Evolutionary conservation across 202 grass and related monocot genomes (phyloP).

Genomic region (Musa balbisiana): DNA sequence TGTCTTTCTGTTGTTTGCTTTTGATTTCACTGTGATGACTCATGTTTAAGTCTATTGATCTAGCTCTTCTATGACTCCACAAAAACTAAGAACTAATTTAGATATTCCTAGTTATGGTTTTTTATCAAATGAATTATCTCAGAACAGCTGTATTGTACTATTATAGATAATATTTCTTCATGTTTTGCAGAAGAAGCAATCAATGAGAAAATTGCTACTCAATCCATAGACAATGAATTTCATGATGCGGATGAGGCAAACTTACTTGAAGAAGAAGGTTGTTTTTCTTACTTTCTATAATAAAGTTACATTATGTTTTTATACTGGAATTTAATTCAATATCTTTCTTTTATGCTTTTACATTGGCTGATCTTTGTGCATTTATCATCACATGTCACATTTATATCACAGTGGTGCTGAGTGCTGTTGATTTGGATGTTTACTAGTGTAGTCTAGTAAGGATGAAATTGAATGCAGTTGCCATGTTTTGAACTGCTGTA

Average conservation of each 20-base stretch:
- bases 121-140: neutral
- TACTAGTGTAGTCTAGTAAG: no score
- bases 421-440: no score
- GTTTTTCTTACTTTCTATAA: conserved; percentile 15
- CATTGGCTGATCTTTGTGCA: no score
- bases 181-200: conserved; percentile 64
- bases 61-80: neutral
- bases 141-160: no score
- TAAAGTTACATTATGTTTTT: neutral
- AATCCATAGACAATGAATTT: conserved; percentile 60
- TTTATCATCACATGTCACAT: no score
- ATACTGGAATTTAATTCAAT: neutral
- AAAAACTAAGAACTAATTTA: no score
- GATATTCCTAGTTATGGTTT: conserved; percentile 14
- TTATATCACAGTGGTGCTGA: no score
- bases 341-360: no score
- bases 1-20: neutral
- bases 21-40: neutral
- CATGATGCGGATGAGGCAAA: conserved; percentile 78
- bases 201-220: conserved; percentile 50
- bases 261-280: conserved; percentile 85
- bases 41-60: neutral
- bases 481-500: no score
- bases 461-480: no score
- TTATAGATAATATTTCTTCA: neutral